phyloP scores from a whole-genome alignment of 2,329 filamentous ascomycete genomes.

The Sporothrix protearum region DNA sequence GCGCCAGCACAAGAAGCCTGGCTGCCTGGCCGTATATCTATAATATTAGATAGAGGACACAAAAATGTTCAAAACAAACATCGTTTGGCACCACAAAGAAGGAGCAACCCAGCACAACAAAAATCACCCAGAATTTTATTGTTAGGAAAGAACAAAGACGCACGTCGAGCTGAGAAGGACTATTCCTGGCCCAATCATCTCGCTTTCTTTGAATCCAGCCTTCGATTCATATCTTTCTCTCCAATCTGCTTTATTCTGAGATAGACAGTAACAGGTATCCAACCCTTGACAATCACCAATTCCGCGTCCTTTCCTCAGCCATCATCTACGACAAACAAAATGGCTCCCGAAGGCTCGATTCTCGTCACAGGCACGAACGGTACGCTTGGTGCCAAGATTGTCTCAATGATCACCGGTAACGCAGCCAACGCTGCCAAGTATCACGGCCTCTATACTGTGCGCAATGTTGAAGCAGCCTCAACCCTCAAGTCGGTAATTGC shows the following conservation, averaged over 20 bases:
- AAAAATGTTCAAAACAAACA: neutral
- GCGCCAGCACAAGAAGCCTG: neutral
- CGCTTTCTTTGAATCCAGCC: neutral
- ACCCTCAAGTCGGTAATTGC: conserved; percentile 19
- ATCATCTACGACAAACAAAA: neutral
- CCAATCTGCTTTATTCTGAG: neutral
- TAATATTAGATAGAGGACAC: too few species aligned
- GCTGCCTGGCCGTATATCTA: neutral
- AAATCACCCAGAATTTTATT: neutral
- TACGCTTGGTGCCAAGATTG: conserved; percentile 25
- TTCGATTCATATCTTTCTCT: neutral
- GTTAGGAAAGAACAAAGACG: neutral
- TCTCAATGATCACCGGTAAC: conserved; percentile 11
- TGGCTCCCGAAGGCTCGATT: conserved; percentile 25
- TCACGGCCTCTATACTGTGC: conserved; percentile 26
- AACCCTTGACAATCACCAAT: neutral
- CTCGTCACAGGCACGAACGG: conserved; percentile 27
- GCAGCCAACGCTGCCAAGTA: conserved; percentile 9
- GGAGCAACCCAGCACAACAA: neutral
- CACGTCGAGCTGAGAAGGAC: neutral
- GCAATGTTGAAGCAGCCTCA: conserved; percentile 20
- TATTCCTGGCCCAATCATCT: neutral
- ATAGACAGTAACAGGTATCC: neutral
- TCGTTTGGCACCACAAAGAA: neutral
- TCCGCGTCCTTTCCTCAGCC: neutral